These are phyloP conservation scores for Cyclospora cayetanensis DNA, from an alignment of 169 alveolate species.

Conservation along the genomic window DNA sequence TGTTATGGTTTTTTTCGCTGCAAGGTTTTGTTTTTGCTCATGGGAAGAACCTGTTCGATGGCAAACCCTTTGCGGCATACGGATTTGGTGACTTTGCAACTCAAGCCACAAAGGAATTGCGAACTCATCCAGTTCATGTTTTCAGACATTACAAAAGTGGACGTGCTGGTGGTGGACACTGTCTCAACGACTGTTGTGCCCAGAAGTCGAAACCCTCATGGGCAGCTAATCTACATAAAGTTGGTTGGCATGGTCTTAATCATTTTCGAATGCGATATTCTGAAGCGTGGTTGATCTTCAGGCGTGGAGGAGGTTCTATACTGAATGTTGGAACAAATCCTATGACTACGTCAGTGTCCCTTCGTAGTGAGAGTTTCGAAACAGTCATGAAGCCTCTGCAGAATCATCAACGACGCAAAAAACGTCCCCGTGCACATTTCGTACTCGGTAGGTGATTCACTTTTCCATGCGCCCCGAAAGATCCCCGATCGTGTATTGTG, in stretches of 20 bases:
- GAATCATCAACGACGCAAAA: conserved; percentile 23
- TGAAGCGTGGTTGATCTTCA: neutral
- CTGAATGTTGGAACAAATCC: conserved; percentile 10
- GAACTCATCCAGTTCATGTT: neutral
- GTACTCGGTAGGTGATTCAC: neutral
- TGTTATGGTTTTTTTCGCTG: neutral
- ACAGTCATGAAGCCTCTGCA: too few relatives aligned
- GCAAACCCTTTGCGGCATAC: neutral
- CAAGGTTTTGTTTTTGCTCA: neutral
- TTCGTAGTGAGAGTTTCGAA: too few relatives aligned
- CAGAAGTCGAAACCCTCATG: conserved; percentile 17
- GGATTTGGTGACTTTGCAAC: neutral
- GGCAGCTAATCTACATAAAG: conserved; percentile 23
- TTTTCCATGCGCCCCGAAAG: neutral
- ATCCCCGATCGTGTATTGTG: neutral
- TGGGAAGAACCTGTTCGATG: neutral
- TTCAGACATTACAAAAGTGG: neutral
- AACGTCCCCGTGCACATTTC: neutral
- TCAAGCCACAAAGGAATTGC: neutral
- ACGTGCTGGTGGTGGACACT: conserved; percentile 9
- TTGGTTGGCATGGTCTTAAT: neutral
- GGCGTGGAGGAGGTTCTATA: conserved; percentile 20
- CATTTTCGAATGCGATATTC: neutral
- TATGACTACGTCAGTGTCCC: neutral
- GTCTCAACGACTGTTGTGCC: neutral